A percentile compares a stretch with the other conserved stretches of the same genome.
Evolutionary conservation across 176 grass and related monocot species (phyloP).

Genomic region (Thalia dealbata): DNA sequence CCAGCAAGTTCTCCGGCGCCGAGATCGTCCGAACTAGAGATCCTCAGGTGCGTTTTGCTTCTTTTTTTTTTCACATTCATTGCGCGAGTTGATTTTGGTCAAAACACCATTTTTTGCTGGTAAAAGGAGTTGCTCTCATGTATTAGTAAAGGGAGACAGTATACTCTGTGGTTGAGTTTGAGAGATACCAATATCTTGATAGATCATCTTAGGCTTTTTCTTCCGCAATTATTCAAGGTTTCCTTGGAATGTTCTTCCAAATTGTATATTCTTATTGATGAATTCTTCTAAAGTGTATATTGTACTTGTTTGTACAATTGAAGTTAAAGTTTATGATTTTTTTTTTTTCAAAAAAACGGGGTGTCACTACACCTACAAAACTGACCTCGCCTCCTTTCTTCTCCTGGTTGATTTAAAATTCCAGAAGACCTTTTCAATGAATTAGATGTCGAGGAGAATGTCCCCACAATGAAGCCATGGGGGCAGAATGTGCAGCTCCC

Average conservation of each 20-base stretch:
- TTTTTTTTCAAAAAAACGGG: no score
- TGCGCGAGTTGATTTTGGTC: not conserved
- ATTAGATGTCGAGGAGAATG: no score
- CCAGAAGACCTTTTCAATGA: no score
- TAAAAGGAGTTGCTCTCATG: not conserved
- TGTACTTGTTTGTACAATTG: not conserved
- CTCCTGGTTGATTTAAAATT: no score
- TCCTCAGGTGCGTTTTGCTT: slow-evolving; percentile 33
- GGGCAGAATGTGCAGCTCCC: no score
- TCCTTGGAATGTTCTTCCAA: not conserved
- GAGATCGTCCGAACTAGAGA: slow-evolving; percentile 80
- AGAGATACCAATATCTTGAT: not conserved
- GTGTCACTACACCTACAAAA: no score
- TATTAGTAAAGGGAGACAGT: not conserved
- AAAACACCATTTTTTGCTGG: not conserved
- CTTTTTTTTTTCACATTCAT: not conserved
- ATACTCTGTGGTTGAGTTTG: not conserved
- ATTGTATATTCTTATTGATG: no score
- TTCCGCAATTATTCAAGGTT: not conserved
- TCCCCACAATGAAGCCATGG: no score
- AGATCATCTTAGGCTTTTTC: not conserved
- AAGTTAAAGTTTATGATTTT: not conserved
- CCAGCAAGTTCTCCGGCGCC: slow-evolving; percentile 63
- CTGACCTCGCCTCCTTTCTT: no score
- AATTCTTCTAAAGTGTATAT: not conserved